These are phyloP conservation scores for Kwoniella dejecticola DNA, from an alignment of 768 basidiomycete species.

Conservation along the genomic window DNA sequence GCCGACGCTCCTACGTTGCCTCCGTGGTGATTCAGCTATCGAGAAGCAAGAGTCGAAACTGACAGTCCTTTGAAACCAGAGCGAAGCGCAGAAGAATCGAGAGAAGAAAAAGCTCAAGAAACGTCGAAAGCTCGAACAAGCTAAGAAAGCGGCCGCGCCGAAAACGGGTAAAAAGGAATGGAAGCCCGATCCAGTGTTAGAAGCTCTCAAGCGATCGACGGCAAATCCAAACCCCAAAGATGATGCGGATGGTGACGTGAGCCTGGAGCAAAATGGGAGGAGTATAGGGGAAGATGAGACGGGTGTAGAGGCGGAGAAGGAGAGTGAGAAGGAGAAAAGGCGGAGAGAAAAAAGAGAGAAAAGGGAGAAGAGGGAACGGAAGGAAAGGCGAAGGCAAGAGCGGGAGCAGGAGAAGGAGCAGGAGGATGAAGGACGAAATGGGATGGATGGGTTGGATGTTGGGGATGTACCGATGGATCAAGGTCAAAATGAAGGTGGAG, in stretches of 20 bases:
- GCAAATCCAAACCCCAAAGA: not conserved
- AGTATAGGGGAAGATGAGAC: constrained; percentile 24
- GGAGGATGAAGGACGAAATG: constrained; percentile 13
- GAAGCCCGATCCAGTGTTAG: constrained; percentile 25
- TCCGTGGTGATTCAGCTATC: too few species aligned
- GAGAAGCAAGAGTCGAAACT: too few species aligned
- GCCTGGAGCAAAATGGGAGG: not conserved
- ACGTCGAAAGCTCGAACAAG: constrained; percentile 60
- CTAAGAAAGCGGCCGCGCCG: constrained; percentile 40
- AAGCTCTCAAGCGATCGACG: constrained; percentile 9
- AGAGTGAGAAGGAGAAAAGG: constrained; percentile 42
- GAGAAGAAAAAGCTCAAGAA: constrained; percentile 71
- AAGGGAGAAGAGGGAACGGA: constrained; percentile 29
- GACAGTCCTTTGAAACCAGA: too few species aligned
- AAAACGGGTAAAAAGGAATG: constrained; percentile 34
- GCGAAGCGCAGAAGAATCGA: constrained; percentile 72
- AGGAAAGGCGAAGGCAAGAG: constrained; percentile 31
- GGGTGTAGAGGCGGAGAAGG: not conserved
- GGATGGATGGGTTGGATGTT: not conserved
- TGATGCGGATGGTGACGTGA: not conserved
- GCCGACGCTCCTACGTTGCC: too few species aligned
- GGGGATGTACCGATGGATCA: constrained; percentile 6
- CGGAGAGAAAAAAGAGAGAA: constrained; percentile 38
- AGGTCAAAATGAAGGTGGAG: constrained; percentile 7
- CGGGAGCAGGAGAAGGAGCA: constrained; percentile 14